Evolutionary conservation across 192 early-diverging fungal species (phyloP).

Genomic region (Lunasporangiospora selenospora): DNA sequence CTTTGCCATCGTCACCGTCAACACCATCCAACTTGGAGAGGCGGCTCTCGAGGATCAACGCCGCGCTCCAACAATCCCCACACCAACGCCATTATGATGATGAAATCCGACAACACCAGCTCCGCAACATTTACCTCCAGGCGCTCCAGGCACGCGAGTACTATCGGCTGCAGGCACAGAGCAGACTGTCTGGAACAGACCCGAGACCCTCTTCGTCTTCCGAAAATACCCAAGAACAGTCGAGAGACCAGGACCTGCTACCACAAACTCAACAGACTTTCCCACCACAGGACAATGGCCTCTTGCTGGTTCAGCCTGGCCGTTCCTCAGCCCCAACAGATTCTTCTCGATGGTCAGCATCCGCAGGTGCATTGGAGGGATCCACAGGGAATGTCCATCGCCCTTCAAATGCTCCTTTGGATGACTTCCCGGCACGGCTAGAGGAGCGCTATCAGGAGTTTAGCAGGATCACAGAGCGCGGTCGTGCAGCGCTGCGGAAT

Average conservation of each 20-base stretch:
- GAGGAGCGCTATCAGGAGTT: slow-evolving; percentile 34
- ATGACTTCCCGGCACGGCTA: neutral
- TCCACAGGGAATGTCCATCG: neutral
- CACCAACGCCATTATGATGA: no score
- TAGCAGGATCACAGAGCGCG: slow-evolving; percentile 15
- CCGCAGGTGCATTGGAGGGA: neutral
- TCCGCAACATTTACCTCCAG: slow-evolving; percentile 30
- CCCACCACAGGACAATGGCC: slow-evolving; percentile 16
- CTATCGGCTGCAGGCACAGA: neutral
- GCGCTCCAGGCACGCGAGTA: slow-evolving; percentile 5
- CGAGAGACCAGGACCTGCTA: neutral
- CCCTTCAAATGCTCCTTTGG: no score
- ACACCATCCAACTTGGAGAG: slow-evolving; percentile 3
- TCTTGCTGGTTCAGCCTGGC: slow-evolving; percentile 22
- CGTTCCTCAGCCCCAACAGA: slow-evolving; percentile 7
- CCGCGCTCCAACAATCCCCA: no score
- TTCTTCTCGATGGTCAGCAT: neutral
- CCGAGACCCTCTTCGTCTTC: neutral
- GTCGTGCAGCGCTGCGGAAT: slow-evolving; percentile 31
- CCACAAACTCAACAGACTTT: slow-evolving; percentile 5
- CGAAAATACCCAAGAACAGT: slow-evolving; percentile 16
- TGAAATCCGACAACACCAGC: slow-evolving; percentile 16
- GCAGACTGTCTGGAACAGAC: neutral
- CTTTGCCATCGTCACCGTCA: neutral
- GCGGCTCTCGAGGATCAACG: neutral